A percentile compares a stretch with the other conserved stretches of the same genome.
phyloP scores from a whole-genome alignment of 2,329 filamentous ascomycete species.

The Metarhizium brunneum region DNA sequence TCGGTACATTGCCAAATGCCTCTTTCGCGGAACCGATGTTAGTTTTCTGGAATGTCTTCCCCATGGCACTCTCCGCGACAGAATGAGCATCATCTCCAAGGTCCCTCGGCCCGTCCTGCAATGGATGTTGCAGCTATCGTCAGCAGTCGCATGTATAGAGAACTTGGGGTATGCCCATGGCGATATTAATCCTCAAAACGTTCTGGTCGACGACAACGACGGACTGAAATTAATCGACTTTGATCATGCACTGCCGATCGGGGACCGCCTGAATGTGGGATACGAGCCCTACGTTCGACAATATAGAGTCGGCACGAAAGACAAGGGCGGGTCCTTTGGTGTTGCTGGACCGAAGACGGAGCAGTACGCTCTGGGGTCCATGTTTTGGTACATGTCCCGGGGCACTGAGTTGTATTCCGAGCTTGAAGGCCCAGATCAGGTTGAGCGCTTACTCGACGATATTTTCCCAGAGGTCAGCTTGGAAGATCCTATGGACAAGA shows the following conservation, averaged over 20 bases:
- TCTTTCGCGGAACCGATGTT: conserved; percentile 7
- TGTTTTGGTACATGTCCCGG: conserved; percentile 13
- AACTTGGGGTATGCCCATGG: conserved; percentile 10
- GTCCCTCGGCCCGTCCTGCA: conserved; percentile 3
- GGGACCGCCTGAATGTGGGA: conserved; percentile 9
- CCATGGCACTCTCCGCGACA: conserved; percentile 9
- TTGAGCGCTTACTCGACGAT: conserved; percentile 8
- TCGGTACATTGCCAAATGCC: conserved; percentile 7
- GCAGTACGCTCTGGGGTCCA: conserved; percentile 11
- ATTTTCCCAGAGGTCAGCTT: conserved; percentile 5
- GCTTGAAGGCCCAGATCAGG: conserved; percentile 7
- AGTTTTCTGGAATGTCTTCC: conserved; percentile 10
- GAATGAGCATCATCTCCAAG: conserved; percentile 5
- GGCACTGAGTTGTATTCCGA: conserved; percentile 11
- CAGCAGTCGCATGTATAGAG: conserved; percentile 9
- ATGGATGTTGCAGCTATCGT: conserved; percentile 10
- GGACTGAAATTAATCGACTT: conserved; percentile 12
- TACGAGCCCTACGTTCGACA: conserved; percentile 13
- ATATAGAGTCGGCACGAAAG: neutral
- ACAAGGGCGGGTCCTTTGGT: conserved; percentile 5
- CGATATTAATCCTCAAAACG: conserved; percentile 12
- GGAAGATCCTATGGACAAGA: conserved; percentile 8
- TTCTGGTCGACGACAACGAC: conserved; percentile 10
- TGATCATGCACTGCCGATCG: conserved; percentile 7
- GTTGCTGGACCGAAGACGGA: conserved; percentile 9